phyloP scores from a whole-genome alignment of 2,329 filamentous ascomycete species.

The Xylaria sp. region DNA sequence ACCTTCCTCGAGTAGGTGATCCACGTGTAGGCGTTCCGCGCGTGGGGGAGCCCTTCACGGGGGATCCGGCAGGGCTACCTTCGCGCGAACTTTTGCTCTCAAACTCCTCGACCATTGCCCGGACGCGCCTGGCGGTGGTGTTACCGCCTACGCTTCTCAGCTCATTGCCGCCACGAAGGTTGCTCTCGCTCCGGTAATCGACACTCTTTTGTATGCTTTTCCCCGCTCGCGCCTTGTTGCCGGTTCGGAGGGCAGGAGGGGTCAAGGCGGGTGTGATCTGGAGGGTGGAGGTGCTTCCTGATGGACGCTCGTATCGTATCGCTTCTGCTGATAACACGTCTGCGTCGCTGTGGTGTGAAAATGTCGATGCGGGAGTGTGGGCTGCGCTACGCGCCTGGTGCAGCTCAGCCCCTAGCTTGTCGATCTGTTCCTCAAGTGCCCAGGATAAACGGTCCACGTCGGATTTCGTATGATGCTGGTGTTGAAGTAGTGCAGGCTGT shows the following conservation, averaged over 20 bases:
- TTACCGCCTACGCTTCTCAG: conserved; percentile 35
- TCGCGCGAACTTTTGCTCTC: conserved; percentile 59
- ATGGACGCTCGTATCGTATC: conserved; percentile 49
- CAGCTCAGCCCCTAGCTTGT: conserved; percentile 30
- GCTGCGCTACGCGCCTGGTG: conserved; percentile 32
- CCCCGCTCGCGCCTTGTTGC: neutral
- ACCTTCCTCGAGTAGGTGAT: conserved; percentile 1
- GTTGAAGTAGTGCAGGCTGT: conserved; percentile 17
- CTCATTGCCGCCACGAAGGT: conserved; percentile 23
- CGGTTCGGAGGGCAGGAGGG: conserved; percentile 38
- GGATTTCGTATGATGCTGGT: neutral
- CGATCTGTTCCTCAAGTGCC: conserved; percentile 30
- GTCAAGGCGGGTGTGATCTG: conserved; percentile 37
- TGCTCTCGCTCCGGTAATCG: conserved; percentile 34
- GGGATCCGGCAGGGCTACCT: conserved; percentile 51
- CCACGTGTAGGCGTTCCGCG: conserved; percentile 17
- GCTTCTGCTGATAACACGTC: conserved; percentile 55
- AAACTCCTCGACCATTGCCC: conserved; percentile 66
- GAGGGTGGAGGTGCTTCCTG: conserved; percentile 29
- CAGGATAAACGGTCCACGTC: neutral
- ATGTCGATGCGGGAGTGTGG: conserved; percentile 30
- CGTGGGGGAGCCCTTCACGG: conserved; percentile 11
- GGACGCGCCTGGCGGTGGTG: conserved; percentile 57
- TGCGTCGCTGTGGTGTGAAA: conserved; percentile 50
- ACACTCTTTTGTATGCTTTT: neutral